Conservation (phyloP, 768 basidiomycete species). For the Mycena kentingensis region DNA sequence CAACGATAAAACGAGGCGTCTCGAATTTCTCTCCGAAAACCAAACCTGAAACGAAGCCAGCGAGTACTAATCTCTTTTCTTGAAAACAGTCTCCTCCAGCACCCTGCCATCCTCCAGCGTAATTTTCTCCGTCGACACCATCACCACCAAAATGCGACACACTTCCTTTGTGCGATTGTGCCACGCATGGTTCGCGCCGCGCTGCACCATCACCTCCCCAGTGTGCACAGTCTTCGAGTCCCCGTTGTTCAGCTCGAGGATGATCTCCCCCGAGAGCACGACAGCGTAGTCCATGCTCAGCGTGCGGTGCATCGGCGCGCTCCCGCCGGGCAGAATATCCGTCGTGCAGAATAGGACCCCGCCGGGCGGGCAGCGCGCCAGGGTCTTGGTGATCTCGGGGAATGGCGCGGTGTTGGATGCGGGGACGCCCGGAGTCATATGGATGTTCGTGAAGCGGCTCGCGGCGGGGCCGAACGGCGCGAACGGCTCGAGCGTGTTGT, state of each 20-base stretch:
- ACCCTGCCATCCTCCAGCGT: not conserved
- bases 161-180: slow-evolving; percentile 6
- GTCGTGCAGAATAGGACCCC: slow-evolving; percentile 17
- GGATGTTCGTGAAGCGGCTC: slow-evolving; percentile 11
- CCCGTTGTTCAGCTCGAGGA: slow-evolving; percentile 8
- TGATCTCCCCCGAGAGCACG: slow-evolving; percentile 19
- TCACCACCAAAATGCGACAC: slow-evolving; percentile 1
- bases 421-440: slow-evolving; percentile 10
- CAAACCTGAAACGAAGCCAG: no score
- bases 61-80: no score
- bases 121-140: slow-evolving; percentile 1
- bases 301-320: slow-evolving; percentile 21
- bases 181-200: slow-evolving; percentile 9
- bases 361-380: slow-evolving; percentile 14
- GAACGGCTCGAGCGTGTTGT: slow-evolving; percentile 9
- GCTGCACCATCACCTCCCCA: slow-evolving; percentile 9
- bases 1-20: no score
- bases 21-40: no score
- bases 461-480: slow-evolving; percentile 11
- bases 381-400: slow-evolving; percentile 5
- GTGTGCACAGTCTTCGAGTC: slow-evolving; percentile 9
- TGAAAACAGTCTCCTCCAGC: not conserved
- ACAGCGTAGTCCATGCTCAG: slow-evolving; percentile 18
- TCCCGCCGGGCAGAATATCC: slow-evolving; percentile 12
- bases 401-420: slow-evolving; percentile 16